Conservation (phyloP, 352 stramenopile genomes). For the Synura sp. region DNA sequence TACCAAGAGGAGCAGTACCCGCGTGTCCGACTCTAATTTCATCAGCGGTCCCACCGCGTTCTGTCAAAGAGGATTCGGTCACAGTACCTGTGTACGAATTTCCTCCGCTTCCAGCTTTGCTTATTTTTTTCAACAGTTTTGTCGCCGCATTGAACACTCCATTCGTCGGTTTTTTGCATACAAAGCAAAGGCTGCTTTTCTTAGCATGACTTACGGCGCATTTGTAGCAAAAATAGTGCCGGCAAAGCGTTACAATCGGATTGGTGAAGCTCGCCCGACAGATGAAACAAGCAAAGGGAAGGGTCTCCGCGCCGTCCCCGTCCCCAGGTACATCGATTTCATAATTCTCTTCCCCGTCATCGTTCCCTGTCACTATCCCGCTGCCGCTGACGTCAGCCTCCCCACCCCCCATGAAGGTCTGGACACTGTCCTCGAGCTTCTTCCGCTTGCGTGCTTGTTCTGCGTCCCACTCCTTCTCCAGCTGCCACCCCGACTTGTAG, state of each 20-base stretch:
- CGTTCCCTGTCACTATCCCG: constrained; percentile 21
- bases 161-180: constrained; percentile 88
- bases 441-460: constrained; percentile 79
- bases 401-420: constrained; percentile 50
- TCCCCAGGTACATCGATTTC: constrained; percentile 62
- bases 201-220: constrained; percentile 78
- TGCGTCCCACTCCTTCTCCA: constrained; percentile 88
- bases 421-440: constrained; percentile 67
- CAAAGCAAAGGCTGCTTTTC: constrained; percentile 76
- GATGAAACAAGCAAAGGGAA: constrained; percentile 91
- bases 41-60: too few species aligned
- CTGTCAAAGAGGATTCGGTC: too few species aligned
- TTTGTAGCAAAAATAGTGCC: constrained; percentile 91
- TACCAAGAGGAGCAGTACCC: too few species aligned
- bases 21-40: too few species aligned
- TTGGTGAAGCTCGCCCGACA: constrained; percentile 84
- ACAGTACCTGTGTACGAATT: too few species aligned
- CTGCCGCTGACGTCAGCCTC: constrained; percentile 15
- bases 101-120: not conserved
- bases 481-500: constrained; percentile 95
- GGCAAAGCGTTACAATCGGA: constrained; percentile 86
- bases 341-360: constrained; percentile 53
- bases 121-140: constrained; percentile 63
- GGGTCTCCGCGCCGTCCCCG: constrained; percentile 59
- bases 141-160: constrained; percentile 79